phyloP scores from a whole-genome alignment of 2,329 filamentous ascomycete species.

The Nemania sp. region DNA sequence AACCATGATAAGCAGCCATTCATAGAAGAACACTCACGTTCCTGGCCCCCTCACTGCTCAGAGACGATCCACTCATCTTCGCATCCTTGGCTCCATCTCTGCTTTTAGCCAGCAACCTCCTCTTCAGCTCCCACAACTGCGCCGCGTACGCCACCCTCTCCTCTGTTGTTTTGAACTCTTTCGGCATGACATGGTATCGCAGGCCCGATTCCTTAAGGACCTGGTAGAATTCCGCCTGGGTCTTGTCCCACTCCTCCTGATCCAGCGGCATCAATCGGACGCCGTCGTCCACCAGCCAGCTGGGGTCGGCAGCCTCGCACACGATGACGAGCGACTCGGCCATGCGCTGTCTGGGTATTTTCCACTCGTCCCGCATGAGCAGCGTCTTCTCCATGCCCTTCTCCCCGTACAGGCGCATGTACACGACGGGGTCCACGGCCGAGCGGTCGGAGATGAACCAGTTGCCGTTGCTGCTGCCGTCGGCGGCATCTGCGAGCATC shows the following conservation, averaged over 20 bases:
- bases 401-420: conserved; percentile 4
- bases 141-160: no score
- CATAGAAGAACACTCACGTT: no score
- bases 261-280: conserved; percentile 17
- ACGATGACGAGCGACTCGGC: conserved; percentile 10
- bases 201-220: background rate
- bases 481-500: no score
- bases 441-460: conserved; percentile 23
- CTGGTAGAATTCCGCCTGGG: conserved; percentile 5
- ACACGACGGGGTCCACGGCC: conserved; percentile 12
- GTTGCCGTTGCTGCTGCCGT: no score
- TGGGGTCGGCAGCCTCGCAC: conserved; percentile 15
- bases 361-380: background rate
- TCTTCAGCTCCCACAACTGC: no score
- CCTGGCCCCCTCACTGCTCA: no score
- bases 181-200: conserved; percentile 6
- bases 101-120: no score
- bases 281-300: conserved; percentile 15
- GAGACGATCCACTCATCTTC: no score
- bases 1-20: no score
- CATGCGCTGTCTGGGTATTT: conserved; percentile 6
- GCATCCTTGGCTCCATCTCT: no score
- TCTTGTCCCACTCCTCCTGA: background rate
- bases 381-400: conserved; percentile 5
- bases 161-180: background rate